phyloP scores from a whole-genome alignment of 805 yeast genomes.

The Candida nitratophila region DNA sequence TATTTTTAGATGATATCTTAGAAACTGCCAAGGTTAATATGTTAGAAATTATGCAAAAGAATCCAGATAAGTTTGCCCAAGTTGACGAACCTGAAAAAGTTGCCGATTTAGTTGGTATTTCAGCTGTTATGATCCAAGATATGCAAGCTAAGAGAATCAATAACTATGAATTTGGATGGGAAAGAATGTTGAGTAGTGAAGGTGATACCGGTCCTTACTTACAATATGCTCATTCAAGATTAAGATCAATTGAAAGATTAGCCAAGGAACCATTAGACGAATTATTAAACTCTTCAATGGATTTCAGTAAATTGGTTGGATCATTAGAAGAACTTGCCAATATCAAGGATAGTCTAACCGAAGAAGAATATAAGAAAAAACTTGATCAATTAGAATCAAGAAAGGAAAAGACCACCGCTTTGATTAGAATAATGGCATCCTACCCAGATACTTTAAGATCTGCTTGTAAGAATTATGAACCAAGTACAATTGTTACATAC shows the following conservation, averaged over 20 bases:
- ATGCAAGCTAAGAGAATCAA: constrained; percentile 96
- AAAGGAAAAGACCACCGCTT: constrained; percentile 33
- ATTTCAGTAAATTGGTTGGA: constrained; percentile 24
- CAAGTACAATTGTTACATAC: constrained; percentile 90
- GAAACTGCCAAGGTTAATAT: constrained; percentile 90
- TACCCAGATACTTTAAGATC: constrained; percentile 86
- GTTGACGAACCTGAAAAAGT: constrained; percentile 90
- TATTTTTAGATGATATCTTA: constrained; percentile 88
- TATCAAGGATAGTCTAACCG: constrained; percentile 11
- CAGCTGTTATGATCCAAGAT: constrained; percentile 98
- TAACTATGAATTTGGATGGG: constrained; percentile 96
- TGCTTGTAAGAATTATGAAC: constrained; percentile 82
- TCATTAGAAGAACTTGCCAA: constrained; percentile 18
- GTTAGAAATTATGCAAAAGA: constrained; percentile 95
- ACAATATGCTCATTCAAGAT: constrained; percentile 97
- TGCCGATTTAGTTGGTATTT: constrained; percentile 92
- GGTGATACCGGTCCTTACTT: constrained; percentile 99
- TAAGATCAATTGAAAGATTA: constrained; percentile 89
- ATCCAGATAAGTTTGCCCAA: constrained; percentile 84
- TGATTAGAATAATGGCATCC: constrained; percentile 75
- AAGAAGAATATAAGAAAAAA: constrained; percentile 23
- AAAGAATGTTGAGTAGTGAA: constrained; percentile 95
- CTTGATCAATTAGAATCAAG: constrained; percentile 21
- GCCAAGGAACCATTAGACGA: constrained; percentile 39
- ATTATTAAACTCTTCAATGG: constrained; percentile 21